phyloP scores from a whole-genome alignment of 2,329 filamentous ascomycete species.

The Curvularia eragrostidis region DNA sequence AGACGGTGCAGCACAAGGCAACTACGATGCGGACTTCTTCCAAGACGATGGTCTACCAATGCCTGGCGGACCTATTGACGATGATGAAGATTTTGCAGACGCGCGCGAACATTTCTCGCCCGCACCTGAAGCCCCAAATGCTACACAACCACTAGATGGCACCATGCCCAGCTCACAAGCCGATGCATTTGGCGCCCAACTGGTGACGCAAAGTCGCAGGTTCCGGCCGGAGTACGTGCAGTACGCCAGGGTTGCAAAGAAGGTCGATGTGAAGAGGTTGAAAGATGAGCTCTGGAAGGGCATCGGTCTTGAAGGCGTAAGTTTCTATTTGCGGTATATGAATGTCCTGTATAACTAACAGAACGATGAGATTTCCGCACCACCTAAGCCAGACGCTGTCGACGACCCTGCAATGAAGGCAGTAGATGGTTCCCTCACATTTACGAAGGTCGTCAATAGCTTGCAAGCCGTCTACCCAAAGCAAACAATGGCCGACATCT shows the following conservation, averaged over 20 bases:
- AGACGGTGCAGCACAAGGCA: slow-evolving; percentile 70
- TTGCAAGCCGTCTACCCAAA: slow-evolving; percentile 86
- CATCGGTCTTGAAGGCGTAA: slow-evolving; percentile 59
- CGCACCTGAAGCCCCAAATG: slow-evolving; percentile 56
- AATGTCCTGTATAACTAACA: slow-evolving; percentile 17
- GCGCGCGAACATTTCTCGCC: slow-evolving; percentile 81
- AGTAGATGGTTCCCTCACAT: slow-evolving; percentile 70
- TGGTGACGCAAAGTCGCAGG: slow-evolving; percentile 67
- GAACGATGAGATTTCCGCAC: slow-evolving; percentile 26
- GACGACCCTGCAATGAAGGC: slow-evolving; percentile 49
- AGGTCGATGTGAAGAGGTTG: slow-evolving; percentile 68
- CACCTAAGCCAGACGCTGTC: slow-evolving; percentile 21
- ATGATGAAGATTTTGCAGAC: slow-evolving; percentile 76
- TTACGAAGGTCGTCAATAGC: slow-evolving; percentile 90
- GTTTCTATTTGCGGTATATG: slow-evolving; percentile 1
- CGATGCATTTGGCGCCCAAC: slow-evolving; percentile 66
- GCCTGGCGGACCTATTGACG: slow-evolving; percentile 67
- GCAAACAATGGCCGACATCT: slow-evolving; percentile 89
- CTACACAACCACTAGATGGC: slow-evolving; percentile 32
- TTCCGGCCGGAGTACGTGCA: slow-evolving; percentile 70
- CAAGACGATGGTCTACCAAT: slow-evolving; percentile 82
- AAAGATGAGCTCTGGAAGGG: slow-evolving; percentile 72
- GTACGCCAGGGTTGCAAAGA: slow-evolving; percentile 70
- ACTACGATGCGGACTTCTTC: slow-evolving; percentile 98
- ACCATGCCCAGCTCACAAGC: slow-evolving; percentile 63